Conservation (phyloP, 2,329 filamentous ascomycete genomes). For the Albophoma yamanashiensis region DNA sequence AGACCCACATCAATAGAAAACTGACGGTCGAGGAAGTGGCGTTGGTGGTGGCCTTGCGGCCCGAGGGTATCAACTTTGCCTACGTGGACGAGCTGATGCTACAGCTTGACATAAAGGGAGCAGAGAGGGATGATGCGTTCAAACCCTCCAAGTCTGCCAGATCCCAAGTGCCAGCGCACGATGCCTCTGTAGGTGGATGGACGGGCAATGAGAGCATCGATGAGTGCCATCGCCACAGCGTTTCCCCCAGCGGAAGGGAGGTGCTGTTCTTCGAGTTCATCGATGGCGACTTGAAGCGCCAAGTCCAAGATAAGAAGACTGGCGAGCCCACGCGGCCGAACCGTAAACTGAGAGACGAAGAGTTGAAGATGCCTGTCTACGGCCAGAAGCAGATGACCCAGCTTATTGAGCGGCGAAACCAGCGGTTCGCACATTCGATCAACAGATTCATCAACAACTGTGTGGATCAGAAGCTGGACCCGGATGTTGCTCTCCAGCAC, state of each 20-base stretch:
- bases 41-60: conserved; percentile 66
- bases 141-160: conserved; percentile 35
- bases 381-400: conserved; percentile 86
- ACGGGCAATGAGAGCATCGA: conserved; percentile 36
- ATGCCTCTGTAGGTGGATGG: conserved; percentile 45
- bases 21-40: conserved; percentile 72
- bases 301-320: conserved; percentile 61
- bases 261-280: conserved; percentile 87
- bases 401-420: conserved; percentile 82
- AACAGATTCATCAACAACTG: conserved; percentile 70
- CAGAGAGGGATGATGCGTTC: conserved; percentile 54
- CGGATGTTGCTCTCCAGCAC: conserved; percentile 52
- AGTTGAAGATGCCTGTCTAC: conserved; percentile 83
- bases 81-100: conserved; percentile 81
- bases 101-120: conserved; percentile 66
- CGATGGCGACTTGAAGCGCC: conserved; percentile 79
- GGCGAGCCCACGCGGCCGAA: conserved; percentile 60
- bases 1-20: conserved; percentile 64
- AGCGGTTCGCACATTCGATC: conserved; percentile 69
- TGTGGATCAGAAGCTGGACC: conserved; percentile 50
- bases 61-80: conserved; percentile 67
- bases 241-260: conserved; percentile 37
- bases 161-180: conserved; percentile 38
- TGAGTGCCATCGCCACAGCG: conserved; percentile 8
- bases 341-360: conserved; percentile 62